phyloP scores from a whole-genome alignment of 257 asterid species.

The Mentha longifolia region DNA sequence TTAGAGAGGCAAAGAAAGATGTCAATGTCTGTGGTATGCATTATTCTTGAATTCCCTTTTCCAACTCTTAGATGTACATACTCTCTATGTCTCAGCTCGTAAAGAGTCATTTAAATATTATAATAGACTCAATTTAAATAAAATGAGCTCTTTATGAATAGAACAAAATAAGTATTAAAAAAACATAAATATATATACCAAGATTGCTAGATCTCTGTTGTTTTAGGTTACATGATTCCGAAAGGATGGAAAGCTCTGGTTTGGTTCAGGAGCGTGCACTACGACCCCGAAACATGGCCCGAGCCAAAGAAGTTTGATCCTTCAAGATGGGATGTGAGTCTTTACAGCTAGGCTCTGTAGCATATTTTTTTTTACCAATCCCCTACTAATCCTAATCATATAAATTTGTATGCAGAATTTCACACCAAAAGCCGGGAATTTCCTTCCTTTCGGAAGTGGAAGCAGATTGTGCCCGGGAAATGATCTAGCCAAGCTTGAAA shows the following conservation, averaged over 20 bases:
- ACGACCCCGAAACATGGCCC: constrained; percentile 57
- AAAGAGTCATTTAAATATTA: too few species aligned
- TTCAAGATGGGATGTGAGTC: constrained; percentile 91
- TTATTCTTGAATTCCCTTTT: too few species aligned
- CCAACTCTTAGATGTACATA: too few species aligned
- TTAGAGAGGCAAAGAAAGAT: constrained; percentile 79
- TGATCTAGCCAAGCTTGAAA: constrained; percentile 90
- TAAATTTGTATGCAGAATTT: constrained; percentile 38
- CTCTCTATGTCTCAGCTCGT: too few species aligned
- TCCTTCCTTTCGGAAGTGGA: constrained; percentile 86
- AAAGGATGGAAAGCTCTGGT: constrained; percentile 85
- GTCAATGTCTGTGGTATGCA: constrained; percentile 54
- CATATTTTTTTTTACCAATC: too few species aligned
- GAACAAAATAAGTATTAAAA: too few species aligned
- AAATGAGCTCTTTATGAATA: too few species aligned
- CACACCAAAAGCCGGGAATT: constrained; percentile 70
- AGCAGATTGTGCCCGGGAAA: constrained; percentile 91
- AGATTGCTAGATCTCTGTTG: too few species aligned
- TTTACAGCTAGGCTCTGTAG: too few species aligned
- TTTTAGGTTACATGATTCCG: constrained; percentile 67
- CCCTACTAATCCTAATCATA: too few species aligned
- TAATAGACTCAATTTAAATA: too few species aligned
- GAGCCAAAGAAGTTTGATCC: constrained; percentile 82
- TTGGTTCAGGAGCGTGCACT: constrained; percentile 82
- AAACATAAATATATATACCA: too few species aligned